Evolutionary conservation across 164 flowering plant species (phyloP), one percentile per base, ranked within the genome.

Genomic region (Nymphaea thermarum): DNA sequence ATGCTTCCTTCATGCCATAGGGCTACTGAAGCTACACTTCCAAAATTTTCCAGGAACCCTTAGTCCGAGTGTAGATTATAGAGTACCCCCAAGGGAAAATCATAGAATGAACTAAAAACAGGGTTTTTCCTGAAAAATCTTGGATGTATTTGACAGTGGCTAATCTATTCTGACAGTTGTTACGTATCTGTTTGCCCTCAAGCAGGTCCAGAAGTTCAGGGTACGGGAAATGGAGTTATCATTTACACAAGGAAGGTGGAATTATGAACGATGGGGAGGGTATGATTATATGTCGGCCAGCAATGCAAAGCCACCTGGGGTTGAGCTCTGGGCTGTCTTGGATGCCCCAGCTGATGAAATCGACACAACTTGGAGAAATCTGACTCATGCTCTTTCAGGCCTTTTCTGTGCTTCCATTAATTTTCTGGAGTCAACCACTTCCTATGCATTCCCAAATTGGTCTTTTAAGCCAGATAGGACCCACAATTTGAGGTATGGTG

Each of bases 201-300:
- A 66, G 60, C 80, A 93, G 99, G 96, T 88, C 64, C 82, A 83
- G 43, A 94, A 90, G 77, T 94, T 80, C 75, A 84, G 71, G 43
- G 65, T 94, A 43, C 82, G 81, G 75, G 96, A 91, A 80, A 85
- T 94, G 96, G 99, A 94, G 70, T 72, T 94, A 66, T 91, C 98
- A 44, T 94, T 94, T 76, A 88, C 97, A 3, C 98, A 94, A 81
- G 98, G 98, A 55, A 91, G 97, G 25, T 94, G 97, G 98, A 88
- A 84, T 76, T 91, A 94, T 77, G 96, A 91, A 71, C 73, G 77
- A 10, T 94, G 98, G 98, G 98, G 98, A 75, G 97, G 97, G 44
- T 86, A 74, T 82, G 96, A 94, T 67, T 89, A 96, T 43, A 76
- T 90, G 42, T 79, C 97, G 43, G 90, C 89, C 71, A 76, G 70